Percentiles rank a stretch among this genome's conserved stretches.
Conservation (phyloP, 2,329 filamentous ascomycete species). For the Nemania sp. region DNA sequence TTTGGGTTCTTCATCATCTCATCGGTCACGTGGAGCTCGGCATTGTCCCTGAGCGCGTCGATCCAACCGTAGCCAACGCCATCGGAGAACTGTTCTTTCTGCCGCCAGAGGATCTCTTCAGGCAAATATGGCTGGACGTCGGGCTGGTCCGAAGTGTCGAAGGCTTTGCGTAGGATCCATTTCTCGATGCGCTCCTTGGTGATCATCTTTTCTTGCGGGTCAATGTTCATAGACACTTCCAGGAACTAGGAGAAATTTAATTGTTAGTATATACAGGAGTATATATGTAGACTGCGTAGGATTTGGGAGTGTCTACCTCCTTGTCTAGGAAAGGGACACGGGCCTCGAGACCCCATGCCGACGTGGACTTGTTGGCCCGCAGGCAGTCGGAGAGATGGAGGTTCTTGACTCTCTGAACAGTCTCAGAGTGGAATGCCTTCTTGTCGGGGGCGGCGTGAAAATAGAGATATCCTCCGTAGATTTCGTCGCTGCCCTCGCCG, state of each 20-base stretch:
- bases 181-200: slow-evolving; percentile 89
- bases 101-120: slow-evolving; percentile 92
- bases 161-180: slow-evolving; percentile 96
- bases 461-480: slow-evolving; percentile 98
- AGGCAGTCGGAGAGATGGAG: slow-evolving; percentile 95
- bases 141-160: slow-evolving; percentile 89
- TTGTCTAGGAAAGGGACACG: slow-evolving; percentile 98
- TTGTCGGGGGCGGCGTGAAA: slow-evolving; percentile 94
- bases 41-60: slow-evolving; percentile 92
- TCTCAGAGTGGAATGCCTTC: slow-evolving; percentile 93
- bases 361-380: slow-evolving; percentile 98
- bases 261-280: background rate
- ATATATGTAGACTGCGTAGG: slow-evolving; percentile 20
- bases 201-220: slow-evolving; percentile 95
- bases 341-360: slow-evolving; percentile 96
- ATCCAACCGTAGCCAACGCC: slow-evolving; percentile 99
- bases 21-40: slow-evolving; percentile 85
- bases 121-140: slow-evolving; percentile 85
- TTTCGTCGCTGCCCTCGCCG: slow-evolving; percentile 96
- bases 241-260: slow-evolving; percentile 67
- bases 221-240: slow-evolving; percentile 88
- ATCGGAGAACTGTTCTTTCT: slow-evolving; percentile 99
- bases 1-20: slow-evolving; percentile 99
- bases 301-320: slow-evolving; percentile 54
- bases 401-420: slow-evolving; percentile 92